Percentiles rank a stretch among this genome's conserved stretches.
phyloP scores from a whole-genome alignment of 1,284 basidiomycete species.

The Cutaneotrichosporon curvatum region DNA sequence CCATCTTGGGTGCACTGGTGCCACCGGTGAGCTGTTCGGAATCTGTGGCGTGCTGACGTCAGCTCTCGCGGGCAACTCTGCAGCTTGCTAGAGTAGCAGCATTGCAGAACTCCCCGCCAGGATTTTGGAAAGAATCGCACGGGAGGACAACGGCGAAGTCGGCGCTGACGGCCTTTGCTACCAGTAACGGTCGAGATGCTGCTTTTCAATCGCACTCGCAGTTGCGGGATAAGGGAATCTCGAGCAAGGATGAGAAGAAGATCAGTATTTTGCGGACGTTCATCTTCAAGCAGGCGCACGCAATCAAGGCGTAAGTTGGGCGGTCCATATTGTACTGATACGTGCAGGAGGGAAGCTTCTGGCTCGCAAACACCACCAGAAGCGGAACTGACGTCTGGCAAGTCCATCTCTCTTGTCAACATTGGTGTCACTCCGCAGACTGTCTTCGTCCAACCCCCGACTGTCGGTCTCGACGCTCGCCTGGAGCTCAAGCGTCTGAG shows the following conservation, averaged over 20 bases:
- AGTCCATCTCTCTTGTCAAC: conserved; percentile 58
- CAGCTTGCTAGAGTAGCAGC: conserved; percentile 62
- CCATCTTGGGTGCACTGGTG: conserved; percentile 66
- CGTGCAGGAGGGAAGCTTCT: conserved; percentile 24
- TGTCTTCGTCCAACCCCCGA: conserved; percentile 68
- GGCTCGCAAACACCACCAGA: conserved; percentile 20
- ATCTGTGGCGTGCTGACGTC: conserved; percentile 1
- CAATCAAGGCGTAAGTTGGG: conserved; percentile 54
- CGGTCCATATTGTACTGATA: conserved; percentile 12
- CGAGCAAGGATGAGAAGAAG: conserved; percentile 36
- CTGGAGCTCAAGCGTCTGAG: conserved; percentile 32
- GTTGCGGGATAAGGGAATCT: conserved; percentile 49
- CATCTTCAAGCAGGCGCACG: conserved; percentile 71
- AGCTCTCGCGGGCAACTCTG: conserved; percentile 73
- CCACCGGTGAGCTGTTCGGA: conserved; percentile 56
- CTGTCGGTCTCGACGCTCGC: conserved; percentile 33
- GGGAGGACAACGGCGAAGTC: conserved; percentile 8
- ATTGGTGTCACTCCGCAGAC: conserved; percentile 90
- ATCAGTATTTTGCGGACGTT: conserved; percentile 71
- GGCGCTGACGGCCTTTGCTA: conserved; percentile 1
- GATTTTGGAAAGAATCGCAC: conserved; percentile 59
- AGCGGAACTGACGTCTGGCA: conserved; percentile 23
- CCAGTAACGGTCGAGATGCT: not conserved
- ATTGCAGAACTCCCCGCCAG: conserved; percentile 46
- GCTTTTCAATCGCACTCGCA: not conserved